Base-by-base conservation (phyloP, 1,139 yeast genomes). In the Yamadazyma epiphylla region DNA sequence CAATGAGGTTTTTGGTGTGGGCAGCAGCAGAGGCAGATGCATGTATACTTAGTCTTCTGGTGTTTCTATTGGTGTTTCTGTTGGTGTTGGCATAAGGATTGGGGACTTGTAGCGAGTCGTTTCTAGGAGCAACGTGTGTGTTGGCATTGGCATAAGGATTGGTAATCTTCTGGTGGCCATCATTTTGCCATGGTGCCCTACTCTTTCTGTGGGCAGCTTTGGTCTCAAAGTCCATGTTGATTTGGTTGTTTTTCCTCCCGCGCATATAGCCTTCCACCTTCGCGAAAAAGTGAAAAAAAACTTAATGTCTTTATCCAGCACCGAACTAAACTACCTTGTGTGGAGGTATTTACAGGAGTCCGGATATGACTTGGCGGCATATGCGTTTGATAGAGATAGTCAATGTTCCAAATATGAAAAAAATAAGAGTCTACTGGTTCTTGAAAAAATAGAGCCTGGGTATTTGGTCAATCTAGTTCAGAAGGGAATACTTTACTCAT, bases 261-360 rank as follows among this genome's bases (percentile, higher is more conserved):
- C n/a, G n/a, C n/a, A n/a, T 10, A 21, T 21, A 10, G 6, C 6
- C 10, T 5, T n/a, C 12, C 6, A 21, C 6, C 6, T 22, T 22
- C 13, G 11, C 13, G 24, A 22, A 14, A 17, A 17, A 17, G 10
- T 15, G 10, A 22, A 23, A 16, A 17, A 17, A 22, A 25, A 7
- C 10, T 17, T 3, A 22, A 87, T 87, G 96, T 81, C 95, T 21
- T 64, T 91, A 32, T 75, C 94, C 5, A 82, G 94, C 39, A 78
- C 74, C 36, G 95, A 89, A 60, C 71, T 91, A 36, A 91, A 91
- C 64, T 89, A 91, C 54, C 70, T 91, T 49, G 76, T 91, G 38
- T 91, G 96, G 96, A 64, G 97, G 43, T 91, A 91, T 52, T 69
- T 89, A 26, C 95, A 87, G 53, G 98, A 91, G 53, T 71, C 86